Evolutionary conservation across 352 stramenopile genomes (phyloP), one percentile per base, ranked within the genome.

Genomic region (Pythium folliculosum): DNA sequence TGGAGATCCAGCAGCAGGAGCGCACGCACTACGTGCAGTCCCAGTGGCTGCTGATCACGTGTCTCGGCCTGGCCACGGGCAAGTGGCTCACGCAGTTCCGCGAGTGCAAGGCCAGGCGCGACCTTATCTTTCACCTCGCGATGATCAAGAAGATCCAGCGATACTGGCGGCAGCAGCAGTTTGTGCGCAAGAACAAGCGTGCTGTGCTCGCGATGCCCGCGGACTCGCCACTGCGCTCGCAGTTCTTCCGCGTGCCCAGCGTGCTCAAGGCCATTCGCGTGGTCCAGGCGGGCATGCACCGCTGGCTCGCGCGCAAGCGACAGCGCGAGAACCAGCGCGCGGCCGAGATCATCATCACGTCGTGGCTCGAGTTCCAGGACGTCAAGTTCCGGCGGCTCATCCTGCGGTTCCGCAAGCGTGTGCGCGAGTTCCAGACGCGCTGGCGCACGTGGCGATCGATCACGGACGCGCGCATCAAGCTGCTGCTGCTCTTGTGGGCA

Each of bases 381-480:
- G 83, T 90, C 35, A 94, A 94, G 59, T 94, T 92, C 44, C 84
- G 86, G 12, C 82, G 86, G 9, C 73, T 94, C 12, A 92, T 94
- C 55, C 63, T 92, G 45, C 79, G 84, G 19, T 94, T 92, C 53
- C 81, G 84, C 3, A 91, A 91, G 50, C 80, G 81, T 40, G 82
- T 94, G 25, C 76, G 81, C 1, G 72, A 89, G 40, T 94, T 94
- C 60, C 86, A 94, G 65, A 68, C 77, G 50, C 89, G 90, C 72
- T 94, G 82, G 82, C 73, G 83, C 16, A 73, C 74, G 30, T 94
- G 86, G 86, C 69, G 78, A 57, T 49, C 82, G 21, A 90, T 94
- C 60, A 94, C 86, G 3, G 82, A 90, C 23, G 82, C 82, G 17
- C 78, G 86, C 9, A 77, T 92, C 62, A 90, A 90, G 52, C 63